These are phyloP conservation scores for Rubia peregrina DNA, from an alignment of 305 asterid species.

Conservation along the genomic window DNA sequence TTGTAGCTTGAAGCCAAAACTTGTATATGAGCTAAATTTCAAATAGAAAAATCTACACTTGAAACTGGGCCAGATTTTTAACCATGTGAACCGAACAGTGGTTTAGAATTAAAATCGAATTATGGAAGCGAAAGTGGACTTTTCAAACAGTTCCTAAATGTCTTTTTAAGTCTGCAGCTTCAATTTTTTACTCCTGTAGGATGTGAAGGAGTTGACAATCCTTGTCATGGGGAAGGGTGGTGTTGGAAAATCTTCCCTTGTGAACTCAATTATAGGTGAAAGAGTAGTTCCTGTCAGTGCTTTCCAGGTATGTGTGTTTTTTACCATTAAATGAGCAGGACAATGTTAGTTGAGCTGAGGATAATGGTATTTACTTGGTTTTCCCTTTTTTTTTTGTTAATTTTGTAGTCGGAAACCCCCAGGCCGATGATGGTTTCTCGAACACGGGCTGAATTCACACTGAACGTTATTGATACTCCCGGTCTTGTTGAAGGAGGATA, in stretches of 20 bases:
- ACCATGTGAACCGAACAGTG: not conserved
- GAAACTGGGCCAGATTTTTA: not conserved
- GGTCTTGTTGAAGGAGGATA: conserved; percentile 94
- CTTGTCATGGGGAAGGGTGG: conserved; percentile 98
- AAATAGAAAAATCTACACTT: not conserved
- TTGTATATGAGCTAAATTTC: not conserved
- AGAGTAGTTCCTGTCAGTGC: conserved; percentile 86
- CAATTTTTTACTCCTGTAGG: conserved; percentile 28
- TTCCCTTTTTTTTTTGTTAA: not conserved
- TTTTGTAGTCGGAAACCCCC: conserved; percentile 70
- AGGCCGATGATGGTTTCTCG: conserved; percentile 88
- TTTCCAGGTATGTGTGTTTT: conserved; percentile 58
- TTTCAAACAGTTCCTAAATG: not conserved
- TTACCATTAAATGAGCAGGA: conserved; percentile 1
- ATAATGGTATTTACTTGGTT: not conserved
- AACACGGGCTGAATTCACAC: conserved; percentile 60
- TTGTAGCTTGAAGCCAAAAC: not conserved
- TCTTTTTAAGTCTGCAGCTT: not conserved
- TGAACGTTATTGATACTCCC: conserved; percentile 81
- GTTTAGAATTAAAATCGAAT: not conserved
- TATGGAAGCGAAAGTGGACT: not conserved
- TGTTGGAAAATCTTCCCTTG: conserved; percentile 90
- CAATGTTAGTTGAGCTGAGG: conserved; percentile 7
- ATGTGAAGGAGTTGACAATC: conserved; percentile 66
- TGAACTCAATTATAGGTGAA: conserved; percentile 85